These are phyloP conservation scores for Oidiodendron maius DNA, from an alignment of 495 filamentous ascomycete genomes.

Conservation along the genomic window DNA sequence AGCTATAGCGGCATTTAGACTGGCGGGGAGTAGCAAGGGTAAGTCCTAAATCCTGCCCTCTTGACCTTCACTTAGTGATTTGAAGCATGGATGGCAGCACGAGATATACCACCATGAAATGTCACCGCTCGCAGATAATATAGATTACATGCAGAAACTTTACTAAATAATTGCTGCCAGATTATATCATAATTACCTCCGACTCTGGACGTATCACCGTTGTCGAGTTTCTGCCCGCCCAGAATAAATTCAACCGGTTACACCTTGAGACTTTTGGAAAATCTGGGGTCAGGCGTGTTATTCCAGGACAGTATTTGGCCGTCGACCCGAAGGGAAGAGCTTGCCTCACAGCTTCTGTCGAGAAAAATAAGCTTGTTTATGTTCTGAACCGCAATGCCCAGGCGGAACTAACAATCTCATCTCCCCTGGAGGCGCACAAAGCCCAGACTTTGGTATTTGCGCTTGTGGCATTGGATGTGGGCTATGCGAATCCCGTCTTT, in stretches of 20 bases:
- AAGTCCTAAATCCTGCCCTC: conserved; percentile 43
- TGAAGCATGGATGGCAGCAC: conserved; percentile 50
- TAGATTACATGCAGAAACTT: conserved; percentile 27
- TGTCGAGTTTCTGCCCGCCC: conserved; percentile 81
- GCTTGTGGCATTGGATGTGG: conserved; percentile 81
- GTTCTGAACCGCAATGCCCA: conserved; percentile 94
- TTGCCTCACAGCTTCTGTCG: conserved; percentile 85
- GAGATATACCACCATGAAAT: conserved; percentile 18
- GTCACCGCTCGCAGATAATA: conserved; percentile 5
- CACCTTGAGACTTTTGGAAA: conserved; percentile 98
- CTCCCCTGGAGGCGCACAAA: conserved; percentile 94
- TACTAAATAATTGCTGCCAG: conserved; percentile 61
- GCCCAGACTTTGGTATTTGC: conserved; percentile 89
- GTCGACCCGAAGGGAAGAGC: conserved; percentile 93
- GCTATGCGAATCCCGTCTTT: conserved; percentile 95
- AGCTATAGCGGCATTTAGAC: conserved; percentile 75
- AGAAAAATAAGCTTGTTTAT: conserved; percentile 99
- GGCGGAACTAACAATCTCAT: conserved; percentile 92
- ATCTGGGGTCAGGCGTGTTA: conserved; percentile 87
- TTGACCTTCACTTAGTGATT: conserved; percentile 86
- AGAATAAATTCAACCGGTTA: conserved; percentile 82
- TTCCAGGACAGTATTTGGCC: conserved; percentile 92
- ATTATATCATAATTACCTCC: conserved; percentile 92
- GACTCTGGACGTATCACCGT: conserved; percentile 94
- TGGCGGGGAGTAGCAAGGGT: conserved; percentile 96